Conservation (phyloP, 2,329 filamentous ascomycete genomes). For the Paramyrothecium roridum region DNA sequence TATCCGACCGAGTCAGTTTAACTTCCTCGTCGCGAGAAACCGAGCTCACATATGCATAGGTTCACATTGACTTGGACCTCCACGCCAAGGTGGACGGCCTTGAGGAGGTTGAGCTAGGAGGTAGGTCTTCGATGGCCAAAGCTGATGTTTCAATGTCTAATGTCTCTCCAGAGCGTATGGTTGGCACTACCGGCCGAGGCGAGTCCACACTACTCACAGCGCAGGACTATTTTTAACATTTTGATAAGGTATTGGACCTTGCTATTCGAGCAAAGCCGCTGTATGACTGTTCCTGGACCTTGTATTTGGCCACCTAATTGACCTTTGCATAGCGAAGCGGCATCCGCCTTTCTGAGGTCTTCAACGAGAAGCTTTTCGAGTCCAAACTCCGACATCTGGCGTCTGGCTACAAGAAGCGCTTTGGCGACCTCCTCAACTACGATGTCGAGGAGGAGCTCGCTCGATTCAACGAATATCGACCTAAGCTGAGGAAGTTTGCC, state of each 20-base stretch:
- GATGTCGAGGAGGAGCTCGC: slow-evolving; percentile 66
- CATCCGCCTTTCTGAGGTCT: slow-evolving; percentile 64
- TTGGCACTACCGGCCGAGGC: slow-evolving; percentile 12
- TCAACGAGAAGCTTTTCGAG: slow-evolving; percentile 66
- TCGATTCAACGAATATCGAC: slow-evolving; percentile 55
- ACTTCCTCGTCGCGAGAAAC: too few species aligned
- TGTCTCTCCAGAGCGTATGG: too few species aligned
- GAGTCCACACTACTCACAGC: too few species aligned
- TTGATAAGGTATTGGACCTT: slow-evolving; percentile 35
- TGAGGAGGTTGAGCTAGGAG: slow-evolving; percentile 53
- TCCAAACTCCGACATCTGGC: slow-evolving; percentile 59
- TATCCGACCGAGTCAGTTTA: slow-evolving; percentile 53
- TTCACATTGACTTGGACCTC: slow-evolving; percentile 63
- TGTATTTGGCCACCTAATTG: background rate
- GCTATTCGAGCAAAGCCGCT: slow-evolving; percentile 14
- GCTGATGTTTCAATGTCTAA: too few species aligned
- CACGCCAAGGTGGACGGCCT: slow-evolving; percentile 68
- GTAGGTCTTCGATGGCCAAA: too few species aligned
- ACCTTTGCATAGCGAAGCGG: slow-evolving; percentile 51
- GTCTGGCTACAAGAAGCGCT: slow-evolving; percentile 57
- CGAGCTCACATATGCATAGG: too few species aligned
- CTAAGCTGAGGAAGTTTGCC: slow-evolving; percentile 50
- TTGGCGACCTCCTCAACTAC: slow-evolving; percentile 60
- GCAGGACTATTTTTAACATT: too few species aligned
- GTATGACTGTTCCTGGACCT: background rate